Percentiles rank a stretch among this genome's conserved stretches.
Conservation (phyloP, 208 protist genomes). For the Kentomonas sorsogonicus region DNA sequence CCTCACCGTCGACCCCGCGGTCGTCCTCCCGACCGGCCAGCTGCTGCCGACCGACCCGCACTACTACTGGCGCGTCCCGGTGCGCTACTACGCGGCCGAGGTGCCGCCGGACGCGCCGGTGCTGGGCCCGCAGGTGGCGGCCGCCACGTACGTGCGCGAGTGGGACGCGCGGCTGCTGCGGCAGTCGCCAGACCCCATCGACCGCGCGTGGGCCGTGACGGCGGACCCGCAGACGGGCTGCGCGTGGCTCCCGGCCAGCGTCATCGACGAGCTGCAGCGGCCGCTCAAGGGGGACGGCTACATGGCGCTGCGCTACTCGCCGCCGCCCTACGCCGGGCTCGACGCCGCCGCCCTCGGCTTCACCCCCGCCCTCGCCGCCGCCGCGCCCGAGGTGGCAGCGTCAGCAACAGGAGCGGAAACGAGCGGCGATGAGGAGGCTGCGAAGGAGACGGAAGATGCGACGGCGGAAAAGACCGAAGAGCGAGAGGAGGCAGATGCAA, state of each 20-base stretch:
- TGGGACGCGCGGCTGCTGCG: slow-evolving; percentile 77
- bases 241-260: slow-evolving; percentile 69
- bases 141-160: slow-evolving; percentile 72
- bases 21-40: slow-evolving; percentile 63
- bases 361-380: too few relatives aligned
- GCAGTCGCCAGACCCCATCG: slow-evolving; percentile 85
- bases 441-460: slow-evolving; percentile 8
- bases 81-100: slow-evolving; percentile 86
- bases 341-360: slow-evolving; percentile 44
- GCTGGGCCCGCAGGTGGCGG: slow-evolving; percentile 67
- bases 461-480: neutral
- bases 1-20: slow-evolving; percentile 59
- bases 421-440: slow-evolving; percentile 10
- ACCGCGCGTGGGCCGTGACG: slow-evolving; percentile 76
- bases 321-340: slow-evolving; percentile 72
- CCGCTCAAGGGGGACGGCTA: slow-evolving; percentile 78
- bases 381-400: neutral
- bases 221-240: slow-evolving; percentile 81
- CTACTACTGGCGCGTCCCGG: slow-evolving; percentile 87
- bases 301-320: slow-evolving; percentile 83
- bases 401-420: too few relatives aligned
- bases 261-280: slow-evolving; percentile 85
- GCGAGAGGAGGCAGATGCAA: too few relatives aligned
- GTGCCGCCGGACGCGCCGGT: slow-evolving; percentile 77
- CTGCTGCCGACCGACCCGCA: slow-evolving; percentile 47